Base-by-base conservation (phyloP, 768 basidiomycete genomes). In the Coprinopsis cinerea region DNA sequence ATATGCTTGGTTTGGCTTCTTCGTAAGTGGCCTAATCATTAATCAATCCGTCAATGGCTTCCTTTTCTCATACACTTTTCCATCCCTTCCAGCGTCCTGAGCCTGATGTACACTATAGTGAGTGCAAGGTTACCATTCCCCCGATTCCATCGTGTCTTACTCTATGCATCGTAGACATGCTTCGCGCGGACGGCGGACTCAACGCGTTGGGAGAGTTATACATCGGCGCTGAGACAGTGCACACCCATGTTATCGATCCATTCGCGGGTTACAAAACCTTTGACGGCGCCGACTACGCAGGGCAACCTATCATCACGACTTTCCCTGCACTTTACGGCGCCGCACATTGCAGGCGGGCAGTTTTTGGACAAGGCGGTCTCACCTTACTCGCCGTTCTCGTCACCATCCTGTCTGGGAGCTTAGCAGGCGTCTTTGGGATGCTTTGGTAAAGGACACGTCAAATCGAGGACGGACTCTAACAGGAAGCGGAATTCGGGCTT, bases 1-100 rank as follows among this genome's bases (percentile, higher is more conserved):
- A 17, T 83, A 83, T 56, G 69, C 80, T 0, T 85, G 81, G 82
- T 83, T 83, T 57, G 83, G 81, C 6, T 71, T 61, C 53, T 70
- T 69, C 59, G 73, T 73, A 51, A 63, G 72, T 64, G 22, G 41
- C 35, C 11, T 36, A n/a, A 3, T 24, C 24, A 27, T 45, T 32
- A 57, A 54, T 25, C 41, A 6, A 34, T 9, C 30, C 30, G 9
- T 9, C 30, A 9, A 9, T 34, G 9, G 35, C 56, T 60, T 14
- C 26, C 48, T 11, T 14, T 25, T 34, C 26, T n/a, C 47, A 51
- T 17, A 35, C 27, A 25, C 1, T 10, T 26, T 20, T 4, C 43
- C 14, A 30, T 52, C 18, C 32, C 17, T 41, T 43, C 35, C 56
- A 78, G 76, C 69, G 76, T 17, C 70, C 75, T 2, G 58, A 62